phyloP scores from a whole-genome alignment of 495 filamentous ascomycete species.

The Hyaloscypha bicolor region DNA sequence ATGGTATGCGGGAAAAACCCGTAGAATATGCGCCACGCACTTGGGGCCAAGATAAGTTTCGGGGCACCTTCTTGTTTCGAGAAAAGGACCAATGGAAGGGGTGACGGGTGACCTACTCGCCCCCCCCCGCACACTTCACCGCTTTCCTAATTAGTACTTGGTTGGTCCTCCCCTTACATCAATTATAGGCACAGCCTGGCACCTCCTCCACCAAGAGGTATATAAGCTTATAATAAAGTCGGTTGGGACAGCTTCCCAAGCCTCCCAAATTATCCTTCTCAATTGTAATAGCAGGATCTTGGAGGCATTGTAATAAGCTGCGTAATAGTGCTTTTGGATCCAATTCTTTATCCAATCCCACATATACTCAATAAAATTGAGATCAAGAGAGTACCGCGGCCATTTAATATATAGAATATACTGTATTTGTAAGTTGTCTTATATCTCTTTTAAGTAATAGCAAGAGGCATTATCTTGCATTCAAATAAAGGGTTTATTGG shows the following conservation, averaged over 20 bases:
- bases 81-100: too few relatives aligned
- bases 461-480: constrained; percentile 33
- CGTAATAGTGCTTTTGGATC: too few relatives aligned
- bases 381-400: constrained; percentile 33
- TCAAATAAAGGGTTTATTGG: constrained; percentile 11
- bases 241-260: constrained; percentile 18
- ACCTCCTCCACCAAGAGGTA: constrained; percentile 8
- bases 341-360: background rate
- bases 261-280: constrained; percentile 12
- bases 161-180: constrained; percentile 8
- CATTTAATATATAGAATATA: constrained; percentile 27
- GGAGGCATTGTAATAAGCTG: too few relatives aligned
- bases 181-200: constrained; percentile 20
- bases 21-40: too few relatives aligned
- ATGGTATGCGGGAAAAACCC: too few relatives aligned
- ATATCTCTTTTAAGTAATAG: constrained; percentile 13
- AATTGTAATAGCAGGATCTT: background rate
- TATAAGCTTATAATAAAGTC: constrained; percentile 15
- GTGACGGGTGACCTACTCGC: too few relatives aligned
- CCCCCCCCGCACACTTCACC: constrained; percentile 6
- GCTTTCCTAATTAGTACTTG: constrained; percentile 15
- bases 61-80: too few relatives aligned
- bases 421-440: background rate
- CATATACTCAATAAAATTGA: constrained; percentile 35
- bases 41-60: too few relatives aligned